Conservation (phyloP, 1,139 yeast species). For the Protomyces inundatus region DNA sequence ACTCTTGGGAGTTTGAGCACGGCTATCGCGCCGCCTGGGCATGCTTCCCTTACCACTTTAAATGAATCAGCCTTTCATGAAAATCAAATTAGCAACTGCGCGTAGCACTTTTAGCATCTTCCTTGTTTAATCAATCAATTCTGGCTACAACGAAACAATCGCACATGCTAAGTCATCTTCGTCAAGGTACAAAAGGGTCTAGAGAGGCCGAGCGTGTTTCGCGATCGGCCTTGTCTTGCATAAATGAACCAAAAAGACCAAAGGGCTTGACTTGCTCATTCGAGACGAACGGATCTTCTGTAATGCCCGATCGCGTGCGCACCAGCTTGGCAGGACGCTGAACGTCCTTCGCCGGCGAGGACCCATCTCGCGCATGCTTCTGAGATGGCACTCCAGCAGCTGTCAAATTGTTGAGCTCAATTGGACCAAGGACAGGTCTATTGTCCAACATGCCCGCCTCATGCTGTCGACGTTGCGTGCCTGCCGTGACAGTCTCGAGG, state of each 20-base stretch:
- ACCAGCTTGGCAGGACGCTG: no score
- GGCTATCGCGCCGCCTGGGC: constrained; percentile 45
- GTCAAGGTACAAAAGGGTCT: no score
- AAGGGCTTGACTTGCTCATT: not conserved
- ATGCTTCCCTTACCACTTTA: not conserved
- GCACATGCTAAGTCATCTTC: not conserved
- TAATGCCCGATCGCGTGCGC: not conserved
- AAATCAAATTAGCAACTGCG: no score
- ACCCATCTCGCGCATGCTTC: no score
- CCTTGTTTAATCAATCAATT: not conserved
- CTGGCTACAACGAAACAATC: not conserved
- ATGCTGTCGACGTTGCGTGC: not conserved
- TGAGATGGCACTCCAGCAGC: no score
- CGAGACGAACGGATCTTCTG: not conserved
- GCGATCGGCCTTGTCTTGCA: not conserved
- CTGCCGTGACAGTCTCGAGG: not conserved
- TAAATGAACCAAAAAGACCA: not conserved
- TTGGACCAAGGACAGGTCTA: no score
- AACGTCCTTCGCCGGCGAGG: no score
- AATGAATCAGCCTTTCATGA: not conserved
- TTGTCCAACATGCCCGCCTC: no score
- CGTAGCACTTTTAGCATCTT: not conserved
- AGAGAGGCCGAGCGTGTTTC: not conserved
- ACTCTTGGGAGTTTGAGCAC: constrained; percentile 82
- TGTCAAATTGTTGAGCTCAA: no score